These are phyloP conservation scores for Manihot esculenta DNA, from an alignment of 441 rosid species.

Conservation along the genomic window DNA sequence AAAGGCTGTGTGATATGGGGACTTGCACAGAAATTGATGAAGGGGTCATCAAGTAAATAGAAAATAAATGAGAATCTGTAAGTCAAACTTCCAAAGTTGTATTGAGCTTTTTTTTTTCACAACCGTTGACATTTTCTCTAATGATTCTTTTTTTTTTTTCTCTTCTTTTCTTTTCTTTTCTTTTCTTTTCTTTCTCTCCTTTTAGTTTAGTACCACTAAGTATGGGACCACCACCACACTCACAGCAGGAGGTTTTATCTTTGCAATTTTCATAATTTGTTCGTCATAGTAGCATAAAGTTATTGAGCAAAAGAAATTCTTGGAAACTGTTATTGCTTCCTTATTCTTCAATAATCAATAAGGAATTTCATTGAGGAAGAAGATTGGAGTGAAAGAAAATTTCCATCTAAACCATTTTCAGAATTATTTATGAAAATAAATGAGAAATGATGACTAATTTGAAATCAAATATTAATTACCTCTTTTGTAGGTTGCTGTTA, in stretches of 20 bases:
- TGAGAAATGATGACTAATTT: neutral
- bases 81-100: slow-evolving; percentile 32
- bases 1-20: slow-evolving; percentile 21
- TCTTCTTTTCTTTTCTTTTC: slow-evolving; percentile 2
- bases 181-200: slow-evolving; percentile 15
- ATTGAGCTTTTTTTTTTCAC: slow-evolving; percentile 27
- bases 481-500: neutral
- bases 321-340: slow-evolving; percentile 37
- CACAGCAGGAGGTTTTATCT: slow-evolving; percentile 34
- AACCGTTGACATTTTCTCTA: slow-evolving; percentile 55
- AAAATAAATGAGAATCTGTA: slow-evolving; percentile 15
- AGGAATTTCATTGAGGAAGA: neutral
- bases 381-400: neutral
- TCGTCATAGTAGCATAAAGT: slow-evolving; percentile 30
- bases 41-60: slow-evolving; percentile 32
- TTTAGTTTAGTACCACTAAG: slow-evolving; percentile 33
- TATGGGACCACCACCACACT: slow-evolving; percentile 64
- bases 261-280: slow-evolving; percentile 19
- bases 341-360: neutral
- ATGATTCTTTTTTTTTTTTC: neutral
- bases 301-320: slow-evolving; percentile 29
- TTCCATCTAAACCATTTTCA: neutral
- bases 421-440: neutral
- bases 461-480: neutral
- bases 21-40: slow-evolving; percentile 50